These are phyloP conservation scores for Mentha longifolia DNA, from an alignment of 257 asterid species.

Conservation along the genomic window DNA sequence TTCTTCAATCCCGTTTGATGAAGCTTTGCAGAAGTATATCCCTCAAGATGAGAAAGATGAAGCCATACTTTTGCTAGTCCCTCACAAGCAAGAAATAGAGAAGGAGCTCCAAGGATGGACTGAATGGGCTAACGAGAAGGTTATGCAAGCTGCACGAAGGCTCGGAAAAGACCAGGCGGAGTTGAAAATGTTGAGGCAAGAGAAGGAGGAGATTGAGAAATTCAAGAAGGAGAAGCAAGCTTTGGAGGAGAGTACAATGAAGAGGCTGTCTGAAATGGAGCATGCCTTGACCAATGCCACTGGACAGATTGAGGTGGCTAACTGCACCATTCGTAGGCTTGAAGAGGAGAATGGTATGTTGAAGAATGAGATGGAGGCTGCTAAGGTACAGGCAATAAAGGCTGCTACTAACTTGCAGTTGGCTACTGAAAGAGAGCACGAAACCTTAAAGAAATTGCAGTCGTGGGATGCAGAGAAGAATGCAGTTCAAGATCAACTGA, in stretches of 20 bases:
- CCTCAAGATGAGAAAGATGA: constrained; percentile 62
- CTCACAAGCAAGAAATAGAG: constrained; percentile 48
- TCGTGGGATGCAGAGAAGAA: constrained; percentile 48
- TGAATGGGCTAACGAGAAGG: constrained; percentile 75
- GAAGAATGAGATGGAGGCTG: constrained; percentile 50
- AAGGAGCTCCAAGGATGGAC: constrained; percentile 62
- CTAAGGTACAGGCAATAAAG: constrained; percentile 37
- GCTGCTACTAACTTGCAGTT: constrained; percentile 46
- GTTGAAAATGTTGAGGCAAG: constrained; percentile 72
- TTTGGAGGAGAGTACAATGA: constrained; percentile 59
- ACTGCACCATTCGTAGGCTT: constrained; percentile 42
- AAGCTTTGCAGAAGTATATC: constrained; percentile 48
- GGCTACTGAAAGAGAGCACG: constrained; percentile 60
- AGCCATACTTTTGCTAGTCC: constrained; percentile 44
- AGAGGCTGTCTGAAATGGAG: constrained; percentile 73
- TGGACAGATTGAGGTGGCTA: constrained; percentile 51
- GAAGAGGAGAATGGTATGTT: constrained; percentile 51
- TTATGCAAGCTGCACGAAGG: constrained; percentile 73
- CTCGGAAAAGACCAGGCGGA: constrained; percentile 65
- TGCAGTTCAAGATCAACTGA: constrained; percentile 46
- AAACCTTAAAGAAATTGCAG: constrained; percentile 51
- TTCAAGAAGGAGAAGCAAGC: constrained; percentile 58
- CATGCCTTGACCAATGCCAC: constrained; percentile 53
- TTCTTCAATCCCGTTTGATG: constrained; percentile 57
- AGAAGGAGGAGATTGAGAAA: constrained; percentile 62